Conservation (phyloP, 163 green algal species). For the Coccomyxa subellipsoidea region DNA sequence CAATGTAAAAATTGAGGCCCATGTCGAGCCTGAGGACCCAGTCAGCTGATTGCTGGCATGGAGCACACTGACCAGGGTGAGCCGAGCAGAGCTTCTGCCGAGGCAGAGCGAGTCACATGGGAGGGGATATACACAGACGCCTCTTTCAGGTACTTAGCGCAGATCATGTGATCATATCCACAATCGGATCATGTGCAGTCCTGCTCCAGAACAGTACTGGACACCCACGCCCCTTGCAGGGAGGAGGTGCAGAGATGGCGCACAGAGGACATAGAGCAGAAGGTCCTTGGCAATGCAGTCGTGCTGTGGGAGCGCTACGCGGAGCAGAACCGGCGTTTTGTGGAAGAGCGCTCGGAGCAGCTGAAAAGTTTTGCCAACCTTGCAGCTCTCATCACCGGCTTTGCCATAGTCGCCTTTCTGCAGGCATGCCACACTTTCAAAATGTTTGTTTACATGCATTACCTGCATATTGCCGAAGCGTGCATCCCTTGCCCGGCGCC, state of each 20-base stretch:
- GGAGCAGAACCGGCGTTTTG: constrained; percentile 39
- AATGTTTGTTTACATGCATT: background rate
- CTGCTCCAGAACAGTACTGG: background rate
- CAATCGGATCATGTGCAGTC: background rate
- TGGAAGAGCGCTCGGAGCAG: constrained; percentile 77
- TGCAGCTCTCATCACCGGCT: constrained; percentile 68
- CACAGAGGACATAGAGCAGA: constrained; percentile 62
- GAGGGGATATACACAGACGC: constrained; percentile 1
- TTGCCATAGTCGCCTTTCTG: constrained; percentile 68
- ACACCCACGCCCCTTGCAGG: background rate
- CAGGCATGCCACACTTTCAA: constrained; percentile 31
- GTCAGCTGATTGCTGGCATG: background rate
- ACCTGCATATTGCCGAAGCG: background rate
- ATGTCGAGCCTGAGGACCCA: background rate
- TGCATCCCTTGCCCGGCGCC: background rate
- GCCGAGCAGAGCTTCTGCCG: background rate
- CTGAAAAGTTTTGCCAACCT: constrained; percentile 71
- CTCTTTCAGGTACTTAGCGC: background rate
- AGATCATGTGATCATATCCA: background rate
- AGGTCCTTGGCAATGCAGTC: constrained; percentile 71
- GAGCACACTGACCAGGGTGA: background rate
- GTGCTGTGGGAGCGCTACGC: constrained; percentile 44
- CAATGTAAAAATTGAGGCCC: too few species aligned
- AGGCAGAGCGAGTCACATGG: background rate
- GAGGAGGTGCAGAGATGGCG: constrained; percentile 8